These are phyloP conservation scores for Pyrenula massariospora DNA, from an alignment of 495 filamentous ascomycete genomes.

Conservation along the genomic window DNA sequence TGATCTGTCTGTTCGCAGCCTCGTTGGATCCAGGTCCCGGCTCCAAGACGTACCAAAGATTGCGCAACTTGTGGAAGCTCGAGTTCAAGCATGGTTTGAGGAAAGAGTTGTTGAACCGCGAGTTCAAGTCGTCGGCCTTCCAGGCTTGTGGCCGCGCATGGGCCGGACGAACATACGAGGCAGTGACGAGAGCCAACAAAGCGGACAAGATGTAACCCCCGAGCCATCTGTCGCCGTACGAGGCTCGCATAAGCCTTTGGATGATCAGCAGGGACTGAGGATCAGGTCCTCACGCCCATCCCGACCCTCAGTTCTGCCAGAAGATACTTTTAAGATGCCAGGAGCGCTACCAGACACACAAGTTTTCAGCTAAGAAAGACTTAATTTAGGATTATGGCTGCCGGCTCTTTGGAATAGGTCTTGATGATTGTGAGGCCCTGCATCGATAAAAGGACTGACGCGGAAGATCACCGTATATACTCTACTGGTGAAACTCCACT, in stretches of 20 bases:
- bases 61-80: slow-evolving; percentile 81
- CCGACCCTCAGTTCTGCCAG: not conserved
- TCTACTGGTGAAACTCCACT: no score
- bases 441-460: no score
- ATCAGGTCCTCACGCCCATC: not conserved
- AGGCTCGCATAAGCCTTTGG: not conserved
- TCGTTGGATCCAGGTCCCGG: slow-evolving; percentile 81
- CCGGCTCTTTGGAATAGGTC: no score
- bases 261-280: not conserved
- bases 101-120: slow-evolving; percentile 90
- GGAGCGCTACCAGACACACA: not conserved
- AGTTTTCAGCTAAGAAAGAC: not conserved
- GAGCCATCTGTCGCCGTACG: not conserved
- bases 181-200: slow-evolving; percentile 31
- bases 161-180: slow-evolving; percentile 31
- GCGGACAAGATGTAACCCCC: slow-evolving; percentile 1
- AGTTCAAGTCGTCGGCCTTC: slow-evolving; percentile 89
- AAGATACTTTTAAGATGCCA: not conserved
- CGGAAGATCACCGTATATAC: no score
- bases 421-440: no score
- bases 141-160: slow-evolving; percentile 87
- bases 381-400: no score
- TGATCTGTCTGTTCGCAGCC: slow-evolving; percentile 78
- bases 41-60: slow-evolving; percentile 97
- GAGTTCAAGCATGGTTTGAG: slow-evolving; percentile 93